Base-by-base conservation (phyloP, 2,329 filamentous ascomycete genomes). In the Lojkania enalia region DNA sequence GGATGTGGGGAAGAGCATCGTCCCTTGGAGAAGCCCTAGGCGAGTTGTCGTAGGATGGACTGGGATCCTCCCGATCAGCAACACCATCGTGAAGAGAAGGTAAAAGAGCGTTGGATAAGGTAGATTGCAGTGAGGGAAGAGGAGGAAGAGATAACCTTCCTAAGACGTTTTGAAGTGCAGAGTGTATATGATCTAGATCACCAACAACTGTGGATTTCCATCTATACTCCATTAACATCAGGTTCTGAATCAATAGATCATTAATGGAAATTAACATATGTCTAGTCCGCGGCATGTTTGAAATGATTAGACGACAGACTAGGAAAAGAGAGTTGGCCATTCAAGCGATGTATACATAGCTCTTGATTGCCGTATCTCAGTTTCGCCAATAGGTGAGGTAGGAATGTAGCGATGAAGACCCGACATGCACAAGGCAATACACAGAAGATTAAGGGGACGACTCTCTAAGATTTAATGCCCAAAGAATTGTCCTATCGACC, bases 111-210 rank as follows among this genome's bases (percentile, higher is more conserved):
- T 52, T 44, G 4, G 29, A 25, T 20, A 23, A 35, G 16, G 30
- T 44, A 11, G 55, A 66, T 39, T 69, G 64, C 18, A 74, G 60
- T 14, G 68, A 60, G 19, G 64, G 63, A 11, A 72, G 54, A 18
- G 59, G 39, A 6, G 73, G 71, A 3, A 75, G 62, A 9, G 65
- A 63, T 9, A 74, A 51, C 39, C 63, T 65, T 25, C 66, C 60
- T 12, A 74, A 55, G 7, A 72, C 67, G 54, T 70, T 74, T 60
- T 77, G 74, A 51, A 71, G 42, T 1, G 67, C 60, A 2, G 55
- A 48, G 29, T 71, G 67, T 2, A 71, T 60, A 12, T 61, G 51
- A 6, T 51, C 49, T 2, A 71, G 48, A 30, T 67, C 64, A 16
- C 38, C 47, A 5, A 51, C 48, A 7, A 67, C 51, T 2, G 53